These are phyloP conservation scores for Excoecaria cochinchinensis DNA, from an alignment of 345 rosid species.

Conservation along the genomic window DNA sequence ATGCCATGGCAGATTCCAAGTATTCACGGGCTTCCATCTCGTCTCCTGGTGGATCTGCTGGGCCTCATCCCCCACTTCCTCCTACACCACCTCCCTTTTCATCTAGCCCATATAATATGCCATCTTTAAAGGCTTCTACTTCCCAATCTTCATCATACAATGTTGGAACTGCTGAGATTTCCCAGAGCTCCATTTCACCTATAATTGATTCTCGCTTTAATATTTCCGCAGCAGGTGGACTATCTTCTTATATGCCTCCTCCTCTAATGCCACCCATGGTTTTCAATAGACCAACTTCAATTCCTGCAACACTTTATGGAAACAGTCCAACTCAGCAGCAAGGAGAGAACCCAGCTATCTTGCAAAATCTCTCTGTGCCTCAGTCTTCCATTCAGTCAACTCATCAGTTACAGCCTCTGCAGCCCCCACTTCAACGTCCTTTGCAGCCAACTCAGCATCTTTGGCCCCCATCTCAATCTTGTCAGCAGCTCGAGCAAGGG, in stretches of 20 bases:
- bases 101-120: constrained; percentile 63
- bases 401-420: constrained; percentile 78
- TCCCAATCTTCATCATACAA: constrained; percentile 57
- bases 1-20: constrained; percentile 40
- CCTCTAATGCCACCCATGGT: constrained; percentile 64
- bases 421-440: constrained; percentile 75
- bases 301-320: constrained; percentile 57
- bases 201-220: constrained; percentile 47
- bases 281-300: constrained; percentile 63
- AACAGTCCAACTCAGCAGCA: constrained; percentile 54
- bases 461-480: constrained; percentile 60
- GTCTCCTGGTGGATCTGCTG: constrained; percentile 67
- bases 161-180: constrained; percentile 56
- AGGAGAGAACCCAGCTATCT: constrained; percentile 49
- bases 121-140: constrained; percentile 53
- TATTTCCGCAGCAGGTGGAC: constrained; percentile 57
- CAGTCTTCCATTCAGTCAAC: constrained; percentile 57
- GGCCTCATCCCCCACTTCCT: constrained; percentile 85
- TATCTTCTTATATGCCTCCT: constrained; percentile 59
- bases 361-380: constrained; percentile 53
- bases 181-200: constrained; percentile 43
- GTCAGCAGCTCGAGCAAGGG: constrained; percentile 68
- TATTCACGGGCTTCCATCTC: constrained; percentile 38
- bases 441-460: constrained; percentile 83
- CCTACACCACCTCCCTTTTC: constrained; percentile 84